Evolutionary conservation across 768 basidiomycete species (phyloP).

Genomic region (Phlebiopsis gigantea): DNA sequence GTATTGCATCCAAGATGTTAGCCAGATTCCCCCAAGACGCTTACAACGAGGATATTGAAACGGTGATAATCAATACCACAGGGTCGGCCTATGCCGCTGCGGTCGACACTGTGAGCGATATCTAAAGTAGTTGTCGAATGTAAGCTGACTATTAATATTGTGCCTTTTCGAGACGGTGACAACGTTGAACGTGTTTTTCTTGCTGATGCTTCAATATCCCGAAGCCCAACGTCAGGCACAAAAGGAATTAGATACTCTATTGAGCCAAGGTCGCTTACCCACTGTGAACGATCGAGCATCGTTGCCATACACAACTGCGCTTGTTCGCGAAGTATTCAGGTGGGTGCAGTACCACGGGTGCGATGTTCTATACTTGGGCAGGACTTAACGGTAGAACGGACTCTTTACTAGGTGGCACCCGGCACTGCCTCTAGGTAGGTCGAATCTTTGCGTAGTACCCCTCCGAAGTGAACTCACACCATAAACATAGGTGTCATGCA

Average conservation of each 20-base stretch:
- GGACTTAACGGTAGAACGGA: no score
- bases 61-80: conserved; percentile 5
- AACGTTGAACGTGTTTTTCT: conserved; percentile 11
- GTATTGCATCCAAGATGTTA: not conserved
- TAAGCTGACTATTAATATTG: no score
- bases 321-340: conserved; percentile 16
- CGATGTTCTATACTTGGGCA: no score
- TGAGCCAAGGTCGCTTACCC: conserved; percentile 23
- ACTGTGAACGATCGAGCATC: conserved; percentile 14
- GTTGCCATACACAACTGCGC: no score
- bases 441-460: not conserved
- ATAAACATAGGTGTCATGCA: not conserved
- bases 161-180: not conserved
- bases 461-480: not conserved
- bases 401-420: conserved; percentile 22
- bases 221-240: conserved; percentile 4
- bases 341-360: no score
- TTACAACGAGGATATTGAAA: not conserved
- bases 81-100: conserved; percentile 22
- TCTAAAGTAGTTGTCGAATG: no score
- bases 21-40: not conserved
- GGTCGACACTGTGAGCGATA: not conserved
- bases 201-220: conserved; percentile 21
- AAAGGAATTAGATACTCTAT: conserved; percentile 22
- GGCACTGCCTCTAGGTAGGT: conserved; percentile 2